Evolutionary conservation across 2,329 filamentous ascomycete species (phyloP).

Genomic region (Fusarium nelsonii): DNA sequence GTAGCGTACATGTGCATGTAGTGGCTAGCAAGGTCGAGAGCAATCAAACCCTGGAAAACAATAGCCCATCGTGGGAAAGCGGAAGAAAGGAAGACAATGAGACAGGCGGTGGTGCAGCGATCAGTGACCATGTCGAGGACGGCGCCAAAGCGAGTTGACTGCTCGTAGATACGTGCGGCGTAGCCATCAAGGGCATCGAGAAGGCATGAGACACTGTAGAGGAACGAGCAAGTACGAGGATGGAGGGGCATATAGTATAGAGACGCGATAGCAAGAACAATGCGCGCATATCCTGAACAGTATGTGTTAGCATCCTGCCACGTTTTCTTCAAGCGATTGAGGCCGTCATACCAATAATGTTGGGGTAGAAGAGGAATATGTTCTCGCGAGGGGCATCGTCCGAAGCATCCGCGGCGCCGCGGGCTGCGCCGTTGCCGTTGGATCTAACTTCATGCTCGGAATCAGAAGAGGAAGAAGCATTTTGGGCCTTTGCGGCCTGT

Average conservation of each 20-base stretch:
- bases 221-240: slow-evolving; percentile 90
- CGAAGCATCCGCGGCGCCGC: slow-evolving; percentile 52
- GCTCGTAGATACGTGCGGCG: slow-evolving; percentile 82
- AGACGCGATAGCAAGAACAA: slow-evolving; percentile 86
- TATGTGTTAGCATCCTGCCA: slow-evolving; percentile 31
- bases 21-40: slow-evolving; percentile 92
- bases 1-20: slow-evolving; percentile 99
- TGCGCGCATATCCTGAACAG: slow-evolving; percentile 76
- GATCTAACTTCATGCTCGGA: slow-evolving; percentile 50
- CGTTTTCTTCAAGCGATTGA: background rate
- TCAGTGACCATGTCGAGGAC: slow-evolving; percentile 99
- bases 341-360: slow-evolving; percentile 76
- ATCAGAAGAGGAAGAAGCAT: slow-evolving; percentile 45
- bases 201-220: slow-evolving; percentile 94
- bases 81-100: slow-evolving; percentile 93
- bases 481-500: slow-evolving; percentile 54
- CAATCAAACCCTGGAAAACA: slow-evolving; percentile 93
- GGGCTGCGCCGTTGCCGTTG: slow-evolving; percentile 59
- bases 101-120: slow-evolving; percentile 93
- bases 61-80: slow-evolving; percentile 96
- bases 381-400: slow-evolving; percentile 69
- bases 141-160: slow-evolving; percentile 94
- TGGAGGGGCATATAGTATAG: slow-evolving; percentile 99
- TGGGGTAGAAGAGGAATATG: slow-evolving; percentile 85
- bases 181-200: slow-evolving; percentile 96